These are phyloP conservation scores for Debaryomyces castellii DNA, from an alignment of 805 yeast species.

Conservation along the genomic window DNA sequence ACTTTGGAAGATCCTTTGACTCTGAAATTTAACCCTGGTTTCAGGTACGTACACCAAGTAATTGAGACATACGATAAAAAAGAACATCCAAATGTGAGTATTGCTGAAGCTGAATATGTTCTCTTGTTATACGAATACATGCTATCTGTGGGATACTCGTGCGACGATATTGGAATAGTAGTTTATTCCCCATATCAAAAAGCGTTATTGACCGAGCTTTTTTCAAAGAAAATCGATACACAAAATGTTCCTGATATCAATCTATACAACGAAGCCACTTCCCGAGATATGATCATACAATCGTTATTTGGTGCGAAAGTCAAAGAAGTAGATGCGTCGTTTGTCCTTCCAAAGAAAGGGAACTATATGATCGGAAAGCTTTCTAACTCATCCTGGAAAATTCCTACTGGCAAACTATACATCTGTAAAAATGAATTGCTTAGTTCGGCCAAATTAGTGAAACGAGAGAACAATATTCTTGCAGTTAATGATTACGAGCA, in stretches of 20 bases:
- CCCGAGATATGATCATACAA: background rate
- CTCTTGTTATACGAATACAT: conserved; percentile 47
- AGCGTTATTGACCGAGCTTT: conserved; percentile 41
- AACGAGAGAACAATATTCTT: background rate
- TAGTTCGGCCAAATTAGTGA: background rate
- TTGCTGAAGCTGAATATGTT: conserved; percentile 21
- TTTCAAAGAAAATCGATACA: background rate
- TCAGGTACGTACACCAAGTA: conserved; percentile 17
- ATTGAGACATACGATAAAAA: conserved; percentile 5
- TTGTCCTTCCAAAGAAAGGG: background rate
- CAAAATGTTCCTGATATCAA: background rate
- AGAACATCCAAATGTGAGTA: conserved; percentile 2
- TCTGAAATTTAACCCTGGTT: conserved; percentile 31
- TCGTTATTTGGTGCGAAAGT: background rate
- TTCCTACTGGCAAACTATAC: conserved; percentile 1
- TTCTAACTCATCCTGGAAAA: background rate
- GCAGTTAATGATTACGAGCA: background rate
- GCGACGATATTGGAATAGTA: conserved; percentile 36
- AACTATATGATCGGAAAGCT: background rate
- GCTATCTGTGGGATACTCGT: conserved; percentile 43
- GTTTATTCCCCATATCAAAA: conserved; percentile 42
- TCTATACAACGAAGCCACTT: background rate
- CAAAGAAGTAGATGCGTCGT: background rate
- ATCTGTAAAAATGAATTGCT: background rate
- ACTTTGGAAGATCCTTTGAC: background rate